Conservation (phyloP, 2,329 filamentous ascomycete genomes). For the Fusarium sp. region DNA sequence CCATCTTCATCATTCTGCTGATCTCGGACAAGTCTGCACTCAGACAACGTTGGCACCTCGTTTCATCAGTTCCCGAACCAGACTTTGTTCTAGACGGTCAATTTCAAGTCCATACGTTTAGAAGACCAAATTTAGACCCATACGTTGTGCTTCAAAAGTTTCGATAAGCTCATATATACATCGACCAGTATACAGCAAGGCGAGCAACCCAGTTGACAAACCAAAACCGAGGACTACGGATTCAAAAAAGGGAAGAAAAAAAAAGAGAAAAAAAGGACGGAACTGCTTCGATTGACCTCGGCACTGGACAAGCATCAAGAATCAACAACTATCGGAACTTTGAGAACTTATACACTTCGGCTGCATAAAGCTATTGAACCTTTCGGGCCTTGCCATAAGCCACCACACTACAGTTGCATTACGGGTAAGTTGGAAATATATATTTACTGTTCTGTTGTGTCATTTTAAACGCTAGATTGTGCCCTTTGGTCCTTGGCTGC, state of each 20-base stretch:
- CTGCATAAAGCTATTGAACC: neutral
- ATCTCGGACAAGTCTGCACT: conserved; percentile 2
- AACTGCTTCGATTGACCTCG: neutral
- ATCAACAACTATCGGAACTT: neutral
- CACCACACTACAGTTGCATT: neutral
- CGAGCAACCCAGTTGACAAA: neutral
- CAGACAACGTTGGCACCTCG: neutral
- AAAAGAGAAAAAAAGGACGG: neutral
- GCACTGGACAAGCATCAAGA: neutral
- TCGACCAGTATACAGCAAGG: neutral
- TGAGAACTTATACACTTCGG: neutral
- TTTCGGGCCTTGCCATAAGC: neutral
- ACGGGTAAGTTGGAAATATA: conserved; percentile 20
- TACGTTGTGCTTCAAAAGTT: neutral
- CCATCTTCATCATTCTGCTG: conserved; percentile 24
- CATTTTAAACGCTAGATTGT: neutral
- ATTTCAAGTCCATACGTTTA: too few species aligned
- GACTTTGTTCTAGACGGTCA: neutral
- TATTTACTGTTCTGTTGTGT: neutral
- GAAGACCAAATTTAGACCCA: neutral
- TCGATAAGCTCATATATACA: neutral
- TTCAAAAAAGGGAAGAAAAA: neutral
- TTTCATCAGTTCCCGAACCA: neutral
- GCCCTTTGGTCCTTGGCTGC: neutral
- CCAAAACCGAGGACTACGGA: neutral